phyloP scores from a whole-genome alignment of 2,329 filamentous ascomycete genomes.

The Massarina eburnea region DNA sequence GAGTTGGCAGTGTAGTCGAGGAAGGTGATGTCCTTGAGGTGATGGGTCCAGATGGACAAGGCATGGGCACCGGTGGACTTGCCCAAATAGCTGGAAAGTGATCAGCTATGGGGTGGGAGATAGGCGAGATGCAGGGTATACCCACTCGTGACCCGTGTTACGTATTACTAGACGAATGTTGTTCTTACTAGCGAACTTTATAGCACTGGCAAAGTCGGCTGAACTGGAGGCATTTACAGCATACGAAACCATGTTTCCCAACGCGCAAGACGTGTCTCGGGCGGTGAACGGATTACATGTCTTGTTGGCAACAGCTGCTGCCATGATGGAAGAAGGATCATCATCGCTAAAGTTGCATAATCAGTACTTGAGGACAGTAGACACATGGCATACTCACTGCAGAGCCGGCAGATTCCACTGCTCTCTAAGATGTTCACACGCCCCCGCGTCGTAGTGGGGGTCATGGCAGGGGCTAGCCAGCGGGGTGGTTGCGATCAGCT shows the following conservation, averaged over 20 bases:
- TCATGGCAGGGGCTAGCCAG: constrained; percentile 36
- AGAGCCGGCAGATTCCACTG: constrained; percentile 10
- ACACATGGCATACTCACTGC: constrained; percentile 1
- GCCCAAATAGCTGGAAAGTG: background rate
- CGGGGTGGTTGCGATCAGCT: constrained; percentile 35
- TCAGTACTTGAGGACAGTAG: background rate
- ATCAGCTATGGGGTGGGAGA: background rate
- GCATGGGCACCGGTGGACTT: constrained; percentile 2
- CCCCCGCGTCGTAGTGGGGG: constrained; percentile 2
- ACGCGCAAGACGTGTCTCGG: constrained; percentile 29
- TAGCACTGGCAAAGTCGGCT: constrained; percentile 5
- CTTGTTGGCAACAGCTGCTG: constrained; percentile 45
- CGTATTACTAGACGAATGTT: constrained; percentile 15
- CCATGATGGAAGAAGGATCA: constrained; percentile 42
- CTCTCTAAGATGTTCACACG: background rate
- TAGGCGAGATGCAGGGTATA: constrained; percentile 26
- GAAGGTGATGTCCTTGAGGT: constrained; percentile 11
- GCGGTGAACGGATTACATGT: constrained; percentile 31
- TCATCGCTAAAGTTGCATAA: background rate
- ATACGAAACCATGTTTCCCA: constrained; percentile 14
- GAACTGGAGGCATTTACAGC: constrained; percentile 31
- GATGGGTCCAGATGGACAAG: constrained; percentile 5
- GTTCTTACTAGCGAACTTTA: constrained; percentile 11
- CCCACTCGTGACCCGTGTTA: constrained; percentile 14
- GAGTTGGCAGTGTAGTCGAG: constrained; percentile 2